Evolutionary conservation across 192 early-diverging fungal species (phyloP), one percentile per base, ranked within the genome.

Genomic region (Podila epigama): DNA sequence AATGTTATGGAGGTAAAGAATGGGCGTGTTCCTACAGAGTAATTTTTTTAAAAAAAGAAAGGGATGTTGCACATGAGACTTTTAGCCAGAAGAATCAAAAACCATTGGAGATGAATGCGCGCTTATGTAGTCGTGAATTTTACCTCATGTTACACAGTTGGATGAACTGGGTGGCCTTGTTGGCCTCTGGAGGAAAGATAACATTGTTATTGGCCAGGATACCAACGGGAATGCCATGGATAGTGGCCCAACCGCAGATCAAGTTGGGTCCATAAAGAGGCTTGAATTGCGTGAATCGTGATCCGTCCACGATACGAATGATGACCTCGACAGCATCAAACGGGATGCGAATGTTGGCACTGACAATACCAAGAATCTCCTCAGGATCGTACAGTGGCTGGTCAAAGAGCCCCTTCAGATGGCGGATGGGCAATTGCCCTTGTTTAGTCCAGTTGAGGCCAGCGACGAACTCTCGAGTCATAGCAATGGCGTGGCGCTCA

Each of bases 81-180:
- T n/a, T n/a, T n/a, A n/a, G n/a, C n/a, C n/a, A n/a, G n/a, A n/a
- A n/a, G n/a, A n/a, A n/a, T n/a, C n/a, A n/a, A n/a, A n/a, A n/a
- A n/a, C n/a, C n/a, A n/a, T n/a, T n/a, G n/a, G n/a, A n/a, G n/a
- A n/a, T n/a, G n/a, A n/a, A n/a, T n/a, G n/a, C n/a, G n/a, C n/a
- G n/a, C 44, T 22, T 39, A 48, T 48, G 16, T 48, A n/a, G n/a
- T n/a, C n/a, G n/a, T n/a, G n/a, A n/a, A n/a, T 22, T 48, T 48
- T 48, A 48, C 79, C 84, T 83, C 69, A 83, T 69, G 53, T 90
- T 89, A 71, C 89, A 89, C 27, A 90, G 65, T 59, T 86, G 85
- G 56, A 90, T 89, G 51, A 90, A 90, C 78, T 90, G 89, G 8
- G 88, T 86, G 9, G 89, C 89, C 65, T 90, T 90, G 77, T 88